Evolutionary conservation across 78 protist species (phyloP), one percentile per base, ranked within the genome.

Genomic region (Polysphondylium violaceum): DNA sequence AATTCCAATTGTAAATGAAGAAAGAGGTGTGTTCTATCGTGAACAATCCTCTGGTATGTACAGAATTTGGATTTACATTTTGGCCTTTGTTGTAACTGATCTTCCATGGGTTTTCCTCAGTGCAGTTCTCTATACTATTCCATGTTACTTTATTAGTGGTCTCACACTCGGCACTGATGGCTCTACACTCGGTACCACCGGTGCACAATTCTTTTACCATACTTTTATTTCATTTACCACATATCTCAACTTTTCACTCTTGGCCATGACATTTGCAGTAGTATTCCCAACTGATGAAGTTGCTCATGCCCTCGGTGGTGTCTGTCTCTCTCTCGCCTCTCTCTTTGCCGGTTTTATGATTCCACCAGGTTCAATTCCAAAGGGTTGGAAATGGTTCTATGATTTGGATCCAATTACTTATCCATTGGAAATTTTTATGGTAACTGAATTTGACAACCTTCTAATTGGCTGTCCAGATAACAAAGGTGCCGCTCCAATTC

Each of bases 11-110:
- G 71, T 77, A 5, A 64, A 51, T 33, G 47, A 29, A 50, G 94
- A 77, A 68, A 74, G 94, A 40, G 94, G 86, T 64, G 94, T 92
- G 7, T 92, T 85, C 77, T 74, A 74, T 35, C 86, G 88, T 38
- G 95, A 92, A 35, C 79, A 78, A 53, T 55, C 85, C 14, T 41
- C 87, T 29, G 87, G 89, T 2, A 76, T 76, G 89, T 92, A 92
- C 33, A 55, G 85, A 16, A 75, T 90, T 21, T 68, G 79, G 72
- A 75, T 83, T 27, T 90, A 69, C 31, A 14, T 83, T 44, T 14
- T 90, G 17, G 55, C 94, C 21, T 75, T 74, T 41, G 47, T 87
- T 19, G 51, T 74, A 0, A 41, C 76, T 21, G 93, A 75, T 65
- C 53, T 87, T 9, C 93, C 93, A 64, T 87, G 63, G 74, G 27